Base-by-base conservation (phyloP, 73 alveolate species). In the Paramecium bursaria region DNA sequence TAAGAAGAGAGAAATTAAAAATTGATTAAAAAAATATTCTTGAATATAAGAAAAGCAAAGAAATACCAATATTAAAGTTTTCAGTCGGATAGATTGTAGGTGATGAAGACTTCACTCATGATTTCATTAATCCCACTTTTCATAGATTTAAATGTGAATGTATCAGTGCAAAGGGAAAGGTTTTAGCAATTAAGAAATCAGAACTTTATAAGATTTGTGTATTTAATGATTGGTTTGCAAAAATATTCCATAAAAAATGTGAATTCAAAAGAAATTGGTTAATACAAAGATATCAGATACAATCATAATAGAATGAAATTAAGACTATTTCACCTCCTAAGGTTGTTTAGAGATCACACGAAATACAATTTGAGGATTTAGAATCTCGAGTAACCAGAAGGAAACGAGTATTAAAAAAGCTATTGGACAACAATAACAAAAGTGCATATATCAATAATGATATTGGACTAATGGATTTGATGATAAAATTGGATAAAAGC, bases 241-340 rank as follows among this genome's bases (percentile, higher is more conserved):
- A 67, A 13, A 22, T 67, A 11, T 35, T 67, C 44, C 82, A 67
- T 42, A 67, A 67, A 14, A 27, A 54, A 30, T 61, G 80, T 14
- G 82, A 67, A 42, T n/a, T 67, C 57, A 67, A 67, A 67, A 17
- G 82, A 42, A 67, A 67, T 11, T 67, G 82, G 82, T 47, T 67
- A 1, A 39, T 39, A 42, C 42, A 31, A 35, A n/a, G 82, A 19
- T 67, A 39, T 39, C 42, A 67, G 44, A 67, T 1, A 25, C 82
- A 67, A 30, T 15, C 5, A 7, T 11, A 7, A 11, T 39, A n/a
- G n/a, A n/a, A n/a, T n/a, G n/a, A n/a, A n/a, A n/a, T n/a, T n/a
- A n/a, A n/a, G n/a, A n/a, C n/a, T n/a, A n/a, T n/a, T n/a, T n/a
- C n/a, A n/a, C n/a, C n/a, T n/a, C n/a, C n/a, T n/a, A n/a, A n/a